Conservation (phyloP, 495 filamentous ascomycete species). For the Opeltia flavorubescens region DNA sequence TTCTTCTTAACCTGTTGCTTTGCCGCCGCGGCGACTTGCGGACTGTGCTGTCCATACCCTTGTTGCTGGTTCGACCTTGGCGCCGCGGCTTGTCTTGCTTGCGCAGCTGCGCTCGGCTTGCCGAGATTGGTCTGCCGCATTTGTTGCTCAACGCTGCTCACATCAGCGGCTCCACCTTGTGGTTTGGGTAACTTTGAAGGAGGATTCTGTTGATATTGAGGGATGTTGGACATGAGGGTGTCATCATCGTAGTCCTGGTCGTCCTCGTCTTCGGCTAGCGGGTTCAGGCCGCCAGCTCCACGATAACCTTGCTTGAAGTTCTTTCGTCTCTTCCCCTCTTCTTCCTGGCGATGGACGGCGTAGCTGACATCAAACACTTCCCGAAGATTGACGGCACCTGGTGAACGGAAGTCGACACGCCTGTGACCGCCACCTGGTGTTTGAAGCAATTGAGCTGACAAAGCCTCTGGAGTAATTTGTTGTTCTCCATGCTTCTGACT, state of each 20-base stretch:
- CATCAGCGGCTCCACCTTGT: constrained; percentile 40
- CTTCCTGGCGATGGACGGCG: constrained; percentile 89
- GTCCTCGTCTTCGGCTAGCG: constrained; percentile 58
- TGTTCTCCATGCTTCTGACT: constrained; percentile 13
- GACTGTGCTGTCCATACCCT: constrained; percentile 73
- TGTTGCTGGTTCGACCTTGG: constrained; percentile 31
- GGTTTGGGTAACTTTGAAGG: constrained; percentile 57
- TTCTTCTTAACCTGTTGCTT: constrained; percentile 55
- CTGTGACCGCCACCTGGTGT: constrained; percentile 41
- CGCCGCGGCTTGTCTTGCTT: constrained; percentile 40
- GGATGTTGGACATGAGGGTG: constrained; percentile 12
- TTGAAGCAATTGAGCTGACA: constrained; percentile 40
- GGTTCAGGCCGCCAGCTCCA: constrained; percentile 33
- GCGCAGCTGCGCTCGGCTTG: constrained; percentile 36
- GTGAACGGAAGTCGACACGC: constrained; percentile 88
- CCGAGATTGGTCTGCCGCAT: constrained; percentile 69
- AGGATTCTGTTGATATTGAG: constrained; percentile 25
- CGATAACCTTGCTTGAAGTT: constrained; percentile 58
- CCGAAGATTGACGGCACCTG: constrained; percentile 84
- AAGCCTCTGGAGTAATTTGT: constrained; percentile 22
- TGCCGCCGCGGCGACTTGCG: constrained; percentile 65
- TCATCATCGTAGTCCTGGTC: constrained; percentile 38
- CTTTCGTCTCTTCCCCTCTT: constrained; percentile 84
- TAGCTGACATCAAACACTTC: constrained; percentile 97
- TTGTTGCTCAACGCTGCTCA: constrained; percentile 70